Evolutionary conservation across 352 stramenopile species (phyloP), one percentile per base, ranked within the genome.

Genomic region (Pythium pyrilobum): DNA sequence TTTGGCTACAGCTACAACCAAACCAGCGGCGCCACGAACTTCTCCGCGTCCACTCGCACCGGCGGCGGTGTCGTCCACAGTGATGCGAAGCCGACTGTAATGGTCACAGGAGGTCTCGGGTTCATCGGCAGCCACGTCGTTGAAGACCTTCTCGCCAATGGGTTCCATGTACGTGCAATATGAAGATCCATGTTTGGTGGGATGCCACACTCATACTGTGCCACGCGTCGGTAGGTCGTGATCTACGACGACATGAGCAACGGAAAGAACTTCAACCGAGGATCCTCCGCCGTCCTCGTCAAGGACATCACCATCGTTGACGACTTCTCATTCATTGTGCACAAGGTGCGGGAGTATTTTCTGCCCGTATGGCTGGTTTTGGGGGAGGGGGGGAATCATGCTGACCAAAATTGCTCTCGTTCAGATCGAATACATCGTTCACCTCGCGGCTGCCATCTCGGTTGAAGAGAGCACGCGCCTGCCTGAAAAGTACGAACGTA

Each of bases 211-310:
- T n/a, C n/a, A n/a, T n/a, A n/a, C n/a, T n/a, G n/a, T n/a, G n/a
- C n/a, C n/a, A n/a, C n/a, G n/a, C n/a, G n/a, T 29, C 11, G 11
- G 13, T 41, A 89, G 78, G 82, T 92, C 12, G 77, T 93, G 15
- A 77, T 93, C 38, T 92, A 89, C 56, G 83, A 93, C 44, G 81
- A 93, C 61, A 92, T 92, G 83, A 93, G 83, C 68, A 93, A 93
- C 55, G 83, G 83, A 47, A 84, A 83, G 53, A 93, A 93, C 57
- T 90, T 92, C 34, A 89, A 93, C 63, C 74, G 76, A 12, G 77
- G 67, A 28, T 58, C 69, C n/a, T 75, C 81, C 4, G 77, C 81
- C 6, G 75, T 93, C 49, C 64, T 92, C 23, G 66, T 93, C 41
- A 93, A 93, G 63, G 83, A 92, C 56, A 90, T 93, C 53, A 93